These are phyloP conservation scores for Phaeophleospora eucalypticola DNA, from an alignment of 2,329 filamentous ascomycete genomes.

Conservation along the genomic window DNA sequence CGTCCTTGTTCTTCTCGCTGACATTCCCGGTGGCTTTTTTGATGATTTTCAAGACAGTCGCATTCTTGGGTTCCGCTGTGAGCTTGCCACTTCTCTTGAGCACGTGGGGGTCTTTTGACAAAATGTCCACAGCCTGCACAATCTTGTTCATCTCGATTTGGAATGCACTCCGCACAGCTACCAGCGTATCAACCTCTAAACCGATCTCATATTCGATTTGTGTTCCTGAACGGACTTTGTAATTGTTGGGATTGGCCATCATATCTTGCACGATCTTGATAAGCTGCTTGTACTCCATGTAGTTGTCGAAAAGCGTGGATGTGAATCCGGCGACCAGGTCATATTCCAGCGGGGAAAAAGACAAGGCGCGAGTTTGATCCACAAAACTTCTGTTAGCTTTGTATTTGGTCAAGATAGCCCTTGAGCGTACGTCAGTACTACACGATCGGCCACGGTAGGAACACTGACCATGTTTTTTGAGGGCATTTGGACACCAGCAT, in stretches of 20 bases:
- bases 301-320: neutral
- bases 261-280: neutral
- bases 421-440: too few species aligned
- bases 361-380: neutral
- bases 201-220: neutral
- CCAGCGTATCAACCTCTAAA: neutral
- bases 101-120: neutral
- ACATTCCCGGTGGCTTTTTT: too few species aligned
- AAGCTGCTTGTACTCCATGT: slow-evolving; percentile 1
- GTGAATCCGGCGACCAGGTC: neutral
- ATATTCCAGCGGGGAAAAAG: neutral
- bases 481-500: too few species aligned
- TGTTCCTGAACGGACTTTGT: too few species aligned
- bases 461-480: too few species aligned
- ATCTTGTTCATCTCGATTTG: neutral
- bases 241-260: neutral
- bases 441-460: too few species aligned
- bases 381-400: neutral
- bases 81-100: too few species aligned
- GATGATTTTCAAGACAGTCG: too few species aligned
- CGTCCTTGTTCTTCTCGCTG: too few species aligned
- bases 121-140: neutral
- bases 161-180: neutral
- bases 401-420: neutral
- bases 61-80: too few species aligned